These are phyloP conservation scores for Psidium friedrichsthalianum DNA, from an alignment of 345 rosid genomes.

Conservation along the genomic window DNA sequence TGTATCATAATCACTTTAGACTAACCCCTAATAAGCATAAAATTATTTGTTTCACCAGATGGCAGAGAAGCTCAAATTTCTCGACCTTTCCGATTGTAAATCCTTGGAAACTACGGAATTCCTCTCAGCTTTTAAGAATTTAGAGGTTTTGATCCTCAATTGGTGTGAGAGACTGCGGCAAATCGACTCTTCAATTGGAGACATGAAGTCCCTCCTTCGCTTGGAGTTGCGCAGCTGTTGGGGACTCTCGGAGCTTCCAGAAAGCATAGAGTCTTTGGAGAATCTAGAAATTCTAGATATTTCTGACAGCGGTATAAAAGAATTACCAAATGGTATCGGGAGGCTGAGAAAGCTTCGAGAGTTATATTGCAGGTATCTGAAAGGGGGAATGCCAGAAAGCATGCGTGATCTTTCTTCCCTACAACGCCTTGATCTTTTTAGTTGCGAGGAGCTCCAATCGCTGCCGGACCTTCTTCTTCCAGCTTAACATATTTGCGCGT, in stretches of 20 bases:
- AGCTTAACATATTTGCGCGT: background rate
- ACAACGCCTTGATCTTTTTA: fast-evolving
- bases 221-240: fast-evolving
- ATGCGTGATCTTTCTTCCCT: background rate
- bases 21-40: background rate
- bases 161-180: fast-evolving
- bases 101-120: background rate
- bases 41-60: background rate
- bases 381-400: background rate
- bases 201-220: background rate
- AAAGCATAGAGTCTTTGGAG: background rate
- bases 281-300: background rate
- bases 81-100: fast-evolving
- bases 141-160: background rate
- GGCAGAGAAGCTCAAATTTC: background rate
- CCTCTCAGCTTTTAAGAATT: background rate
- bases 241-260: fast-evolving
- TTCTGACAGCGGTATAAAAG: background rate
- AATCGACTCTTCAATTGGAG: background rate
- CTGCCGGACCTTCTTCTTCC: background rate
- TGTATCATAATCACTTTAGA: background rate
- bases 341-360: background rate
- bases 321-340: background rate
- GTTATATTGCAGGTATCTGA: background rate
- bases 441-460: fast-evolving